Evolutionary conservation across 2,329 filamentous ascomycete genomes (phyloP), one percentile per base, ranked within the genome.

Genomic region (Penicillium sp.): DNA sequence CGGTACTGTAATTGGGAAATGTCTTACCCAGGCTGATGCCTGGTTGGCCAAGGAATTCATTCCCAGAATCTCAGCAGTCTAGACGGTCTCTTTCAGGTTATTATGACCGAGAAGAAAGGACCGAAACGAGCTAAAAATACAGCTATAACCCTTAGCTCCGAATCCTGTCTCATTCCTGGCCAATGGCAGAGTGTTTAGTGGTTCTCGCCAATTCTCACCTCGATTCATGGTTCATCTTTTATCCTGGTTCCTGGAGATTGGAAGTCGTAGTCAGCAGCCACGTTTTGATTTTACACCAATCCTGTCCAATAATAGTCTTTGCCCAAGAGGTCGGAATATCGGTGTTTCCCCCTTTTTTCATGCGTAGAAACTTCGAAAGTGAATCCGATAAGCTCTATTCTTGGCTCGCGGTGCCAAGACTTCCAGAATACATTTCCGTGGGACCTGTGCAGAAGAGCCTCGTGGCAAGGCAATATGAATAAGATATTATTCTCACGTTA

Each of bases 241-340:
- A 15, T 33, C 28, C 17, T 51, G 47, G 28, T 8, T 33, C 28
- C 17, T 51, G 47, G 28, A 51, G 30, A 35, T 51, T 35, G 15
- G 47, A 13, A 10, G 47, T 51, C 47, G 47, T 7, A 10, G 47
- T 51, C 47, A 51, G 47, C 47, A 51, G 47, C 47, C 47, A 51
- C 47, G 26, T 19, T 19, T 8, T n/a, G 45, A 15, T 9, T n/a
- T 30, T 10, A 49, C 13, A 49, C 45, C 24, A 49, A 49, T 49
- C 45, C n/a, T 22, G 40, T 13, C 9, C 13, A 37, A 15, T 37
- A 37, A 15, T 37, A 4, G 3, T 37, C 4, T 37, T 37, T 8
- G 24, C 24, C 13, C 9, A 9, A 44, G 4, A 44, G 24, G 24
- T 28, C 13, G 45, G 45, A 49, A 2, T 4, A 49, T 49, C 47